phyloP scores from a whole-genome alignment of 163 green algal genomes.

The Scenedesmus sp. region DNA sequence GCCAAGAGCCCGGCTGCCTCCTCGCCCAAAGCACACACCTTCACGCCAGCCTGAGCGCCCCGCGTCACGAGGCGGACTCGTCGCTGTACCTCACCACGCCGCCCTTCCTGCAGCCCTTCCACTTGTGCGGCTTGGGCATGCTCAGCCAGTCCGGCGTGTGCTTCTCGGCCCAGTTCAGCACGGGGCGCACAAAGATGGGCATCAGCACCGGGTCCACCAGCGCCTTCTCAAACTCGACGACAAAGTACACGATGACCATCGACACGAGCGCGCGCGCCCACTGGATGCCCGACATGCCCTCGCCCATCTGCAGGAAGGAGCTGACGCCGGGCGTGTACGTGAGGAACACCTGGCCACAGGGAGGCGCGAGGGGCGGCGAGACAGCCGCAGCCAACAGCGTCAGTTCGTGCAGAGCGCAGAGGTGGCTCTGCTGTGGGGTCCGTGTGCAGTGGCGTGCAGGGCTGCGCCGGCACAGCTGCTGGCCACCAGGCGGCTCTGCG shows the following conservation, averaged over 20 bases:
- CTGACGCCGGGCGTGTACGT: conserved; percentile 50
- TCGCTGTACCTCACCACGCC: not conserved
- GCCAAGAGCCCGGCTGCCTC: too few relatives aligned
- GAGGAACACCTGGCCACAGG: conserved; percentile 24
- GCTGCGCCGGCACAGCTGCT: too few relatives aligned
- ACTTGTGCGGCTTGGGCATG: conserved; percentile 20
- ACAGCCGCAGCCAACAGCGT: not conserved
- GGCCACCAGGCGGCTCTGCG: too few relatives aligned
- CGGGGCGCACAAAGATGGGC: conserved; percentile 48
- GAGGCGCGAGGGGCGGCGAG: not conserved
- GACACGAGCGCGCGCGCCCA: conserved; percentile 41
- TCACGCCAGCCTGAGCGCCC: not conserved
- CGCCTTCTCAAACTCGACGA: conserved; percentile 55
- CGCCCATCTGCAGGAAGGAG: conserved; percentile 56
- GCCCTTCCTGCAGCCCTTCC: conserved; percentile 23
- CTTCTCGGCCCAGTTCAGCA: conserved; percentile 48
- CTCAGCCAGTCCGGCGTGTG: conserved; percentile 51
- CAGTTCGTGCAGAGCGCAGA: not conserved
- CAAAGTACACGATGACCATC: conserved; percentile 54
- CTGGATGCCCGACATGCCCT: conserved; percentile 44
- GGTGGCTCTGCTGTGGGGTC: too few relatives aligned
- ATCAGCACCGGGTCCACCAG: conserved; percentile 45
- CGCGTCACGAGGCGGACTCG: not conserved
- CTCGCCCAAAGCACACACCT: too few relatives aligned
- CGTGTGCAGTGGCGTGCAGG: too few relatives aligned